Evolutionary conservation across 2,329 filamentous ascomycete genomes (phyloP).

Genomic region (Exophiala mesophila): DNA sequence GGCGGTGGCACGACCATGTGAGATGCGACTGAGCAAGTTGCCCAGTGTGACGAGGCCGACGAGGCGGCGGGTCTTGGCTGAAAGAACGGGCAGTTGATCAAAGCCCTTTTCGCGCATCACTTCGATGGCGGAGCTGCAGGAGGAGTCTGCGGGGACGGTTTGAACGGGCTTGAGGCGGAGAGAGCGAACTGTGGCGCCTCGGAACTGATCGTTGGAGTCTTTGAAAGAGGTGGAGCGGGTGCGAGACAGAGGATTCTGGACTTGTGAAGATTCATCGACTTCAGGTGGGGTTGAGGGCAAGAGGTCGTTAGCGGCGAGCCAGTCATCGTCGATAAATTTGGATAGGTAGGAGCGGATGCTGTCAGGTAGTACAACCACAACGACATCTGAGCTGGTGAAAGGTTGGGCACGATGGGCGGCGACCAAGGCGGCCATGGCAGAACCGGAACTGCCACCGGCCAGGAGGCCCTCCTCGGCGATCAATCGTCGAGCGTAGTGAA

Average conservation of each 20-base stretch:
- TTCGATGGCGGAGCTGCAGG: constrained; percentile 85
- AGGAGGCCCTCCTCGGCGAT: constrained; percentile 93
- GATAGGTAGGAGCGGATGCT: constrained; percentile 95
- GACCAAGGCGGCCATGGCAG: constrained; percentile 77
- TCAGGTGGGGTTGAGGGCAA: constrained; percentile 58
- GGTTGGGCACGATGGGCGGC: constrained; percentile 69
- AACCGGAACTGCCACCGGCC: constrained; percentile 89
- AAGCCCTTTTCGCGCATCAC: constrained; percentile 98
- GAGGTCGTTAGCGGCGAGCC: constrained; percentile 94
- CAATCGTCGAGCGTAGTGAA: constrained; percentile 79
- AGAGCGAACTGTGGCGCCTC: constrained; percentile 70
- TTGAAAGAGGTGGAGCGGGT: constrained; percentile 34
- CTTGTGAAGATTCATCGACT: constrained; percentile 37
- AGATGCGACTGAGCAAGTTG: constrained; percentile 88
- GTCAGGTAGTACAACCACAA: constrained; percentile 89
- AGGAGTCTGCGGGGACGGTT: constrained; percentile 65
- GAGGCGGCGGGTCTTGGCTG: constrained; percentile 63
- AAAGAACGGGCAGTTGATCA: constrained; percentile 90
- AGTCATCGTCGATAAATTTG: constrained; percentile 99
- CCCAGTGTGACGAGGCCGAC: constrained; percentile 92
- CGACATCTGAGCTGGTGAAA: constrained; percentile 76
- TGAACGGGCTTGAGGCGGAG: constrained; percentile 92
- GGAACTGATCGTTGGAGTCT: constrained; percentile 60
- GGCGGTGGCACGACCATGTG: constrained; percentile 70
- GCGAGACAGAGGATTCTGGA: constrained; percentile 31